phyloP scores from a whole-genome alignment of 306 rosid genomes.

The Pterocarpus santalinus region DNA sequence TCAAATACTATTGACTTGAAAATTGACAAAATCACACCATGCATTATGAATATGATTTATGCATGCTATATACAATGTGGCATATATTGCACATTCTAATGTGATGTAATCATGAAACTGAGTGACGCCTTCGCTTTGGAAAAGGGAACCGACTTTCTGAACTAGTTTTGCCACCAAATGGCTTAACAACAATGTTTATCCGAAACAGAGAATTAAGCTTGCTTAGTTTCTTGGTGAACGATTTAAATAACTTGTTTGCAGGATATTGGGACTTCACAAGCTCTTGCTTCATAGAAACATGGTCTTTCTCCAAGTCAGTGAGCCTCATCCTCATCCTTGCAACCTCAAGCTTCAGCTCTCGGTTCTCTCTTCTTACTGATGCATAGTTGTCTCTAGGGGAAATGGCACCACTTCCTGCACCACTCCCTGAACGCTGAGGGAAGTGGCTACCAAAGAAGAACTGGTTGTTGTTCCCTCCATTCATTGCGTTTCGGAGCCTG shows the following conservation, averaged over 20 bases:
- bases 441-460: conserved; percentile 82
- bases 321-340: conserved; percentile 99
- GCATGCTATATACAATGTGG: conserved; percentile 53
- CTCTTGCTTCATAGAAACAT: conserved; percentile 93
- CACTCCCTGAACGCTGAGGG: conserved; percentile 93
- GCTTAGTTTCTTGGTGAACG: conserved; percentile 76
- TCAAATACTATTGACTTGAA: not conserved
- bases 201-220: conserved; percentile 81
- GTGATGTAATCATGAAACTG: conserved; percentile 68
- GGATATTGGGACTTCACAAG: conserved; percentile 80
- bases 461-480: conserved; percentile 77
- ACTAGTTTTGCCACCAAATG: conserved; percentile 48
- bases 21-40: not conserved
- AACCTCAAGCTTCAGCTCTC: conserved; percentile 96
- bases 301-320: conserved; percentile 94
- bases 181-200: conserved; percentile 64
- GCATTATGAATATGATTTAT: not conserved
- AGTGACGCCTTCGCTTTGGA: conserved; percentile 92
- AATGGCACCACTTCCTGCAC: conserved; percentile 96
- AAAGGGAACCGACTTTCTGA: conserved; percentile 82
- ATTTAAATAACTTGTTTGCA: conserved; percentile 78
- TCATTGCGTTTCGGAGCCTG: conserved; percentile 90
- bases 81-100: conserved; percentile 43
- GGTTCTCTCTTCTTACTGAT: conserved; percentile 92
- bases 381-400: conserved; percentile 98